Percentiles rank a stretch among this genome's conserved stretches.
Evolutionary conservation across 2,329 filamentous ascomycete species (phyloP).

Genomic region (Lachnellula arida): DNA sequence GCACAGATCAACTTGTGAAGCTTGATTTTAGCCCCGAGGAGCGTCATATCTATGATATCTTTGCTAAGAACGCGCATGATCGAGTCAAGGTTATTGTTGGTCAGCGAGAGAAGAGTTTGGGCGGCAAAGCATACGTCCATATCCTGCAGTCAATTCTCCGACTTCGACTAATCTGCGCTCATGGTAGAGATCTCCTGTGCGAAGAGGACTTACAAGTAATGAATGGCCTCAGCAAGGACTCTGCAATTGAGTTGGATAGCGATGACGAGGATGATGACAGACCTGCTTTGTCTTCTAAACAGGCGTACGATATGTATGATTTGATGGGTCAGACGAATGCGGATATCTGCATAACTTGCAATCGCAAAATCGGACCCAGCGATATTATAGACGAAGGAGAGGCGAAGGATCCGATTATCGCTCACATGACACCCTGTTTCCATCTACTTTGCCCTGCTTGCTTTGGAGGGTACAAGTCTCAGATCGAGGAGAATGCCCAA

Average conservation of each 20-base stretch:
- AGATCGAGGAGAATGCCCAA: slow-evolving; percentile 40
- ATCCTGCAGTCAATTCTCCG: slow-evolving; percentile 89
- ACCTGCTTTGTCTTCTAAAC: slow-evolving; percentile 57
- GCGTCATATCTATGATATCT: slow-evolving; percentile 73
- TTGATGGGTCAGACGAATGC: slow-evolving; percentile 78
- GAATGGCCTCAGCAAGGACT: slow-evolving; percentile 75
- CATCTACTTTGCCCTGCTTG: slow-evolving; percentile 79
- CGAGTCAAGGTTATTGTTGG: slow-evolving; percentile 72
- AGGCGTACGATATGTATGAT: slow-evolving; percentile 81
- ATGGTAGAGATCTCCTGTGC: slow-evolving; percentile 85
- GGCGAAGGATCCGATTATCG: slow-evolving; percentile 58
- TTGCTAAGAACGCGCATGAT: slow-evolving; percentile 74
- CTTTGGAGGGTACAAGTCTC: slow-evolving; percentile 54
- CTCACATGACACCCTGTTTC: slow-evolving; percentile 80
- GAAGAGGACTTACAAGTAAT: slow-evolving; percentile 76
- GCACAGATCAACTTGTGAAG: slow-evolving; percentile 66
- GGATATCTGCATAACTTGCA: slow-evolving; percentile 69
- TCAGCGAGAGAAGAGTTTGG: slow-evolving; percentile 60
- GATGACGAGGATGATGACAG: slow-evolving; percentile 51
- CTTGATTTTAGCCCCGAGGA: slow-evolving; percentile 76
- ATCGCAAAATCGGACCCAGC: slow-evolving; percentile 54
- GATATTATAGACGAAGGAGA: slow-evolving; percentile 56
- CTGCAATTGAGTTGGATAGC: slow-evolving; percentile 85
- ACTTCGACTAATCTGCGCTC: slow-evolving; percentile 84
- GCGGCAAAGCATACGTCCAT: slow-evolving; percentile 86